Percentiles rank a stretch among this genome's conserved stretches.
Conservation (phyloP, 768 basidiomycete genomes). For the Amanita muscaria region DNA sequence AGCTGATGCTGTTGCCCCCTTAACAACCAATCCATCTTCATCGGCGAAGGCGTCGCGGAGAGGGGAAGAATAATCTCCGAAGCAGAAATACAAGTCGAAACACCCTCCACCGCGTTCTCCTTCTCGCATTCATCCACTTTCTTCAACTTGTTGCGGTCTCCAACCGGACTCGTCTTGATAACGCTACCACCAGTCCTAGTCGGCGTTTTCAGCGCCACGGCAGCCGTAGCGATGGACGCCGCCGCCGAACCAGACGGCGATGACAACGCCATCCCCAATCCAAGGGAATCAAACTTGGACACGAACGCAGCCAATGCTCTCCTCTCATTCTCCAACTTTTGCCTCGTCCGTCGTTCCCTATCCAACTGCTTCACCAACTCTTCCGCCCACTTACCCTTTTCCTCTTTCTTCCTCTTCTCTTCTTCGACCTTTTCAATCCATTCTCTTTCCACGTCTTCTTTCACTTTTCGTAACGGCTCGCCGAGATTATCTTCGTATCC, state of each 20-base stretch:
- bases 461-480: conserved; percentile 54
- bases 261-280: conserved; percentile 32
- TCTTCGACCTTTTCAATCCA: conserved; percentile 53
- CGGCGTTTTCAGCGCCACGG: not conserved
- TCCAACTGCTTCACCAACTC: conserved; percentile 72
- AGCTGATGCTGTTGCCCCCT: conserved; percentile 4
- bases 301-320: conserved; percentile 75
- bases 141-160: not conserved
- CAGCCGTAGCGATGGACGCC: conserved; percentile 26
- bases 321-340: conserved; percentile 69
- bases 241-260: conserved; percentile 33
- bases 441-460: conserved; percentile 69
- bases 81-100: not conserved
- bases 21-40: conserved; percentile 6
- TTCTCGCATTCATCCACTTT: not conserved
- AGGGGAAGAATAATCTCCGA: too few relatives aligned
- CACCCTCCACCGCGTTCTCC: not conserved
- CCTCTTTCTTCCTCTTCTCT: conserved; percentile 52
- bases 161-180: conserved; percentile 4
- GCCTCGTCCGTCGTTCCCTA: conserved; percentile 66
- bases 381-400: conserved; percentile 64
- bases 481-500: conserved; percentile 71
- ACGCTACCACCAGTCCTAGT: not conserved
- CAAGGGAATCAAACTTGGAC: conserved; percentile 70
- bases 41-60: not conserved